These are phyloP conservation scores for Stylosanthes scabra DNA, from an alignment of 331 rosid genomes.

Conservation along the genomic window DNA sequence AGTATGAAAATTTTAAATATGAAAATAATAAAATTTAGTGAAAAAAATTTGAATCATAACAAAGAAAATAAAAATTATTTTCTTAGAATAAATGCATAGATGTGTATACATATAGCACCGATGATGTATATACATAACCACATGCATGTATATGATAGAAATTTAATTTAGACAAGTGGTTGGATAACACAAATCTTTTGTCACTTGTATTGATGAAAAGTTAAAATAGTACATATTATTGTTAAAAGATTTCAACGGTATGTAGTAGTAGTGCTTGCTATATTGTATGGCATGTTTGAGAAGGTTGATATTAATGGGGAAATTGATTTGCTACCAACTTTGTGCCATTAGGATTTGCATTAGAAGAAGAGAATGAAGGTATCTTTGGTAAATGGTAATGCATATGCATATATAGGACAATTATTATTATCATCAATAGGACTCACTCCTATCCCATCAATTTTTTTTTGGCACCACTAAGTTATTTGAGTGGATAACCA, in stretches of 20 bases:
- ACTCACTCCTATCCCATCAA: slow-evolving; percentile 31
- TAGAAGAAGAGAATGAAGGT: background rate
- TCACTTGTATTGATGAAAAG: no score
- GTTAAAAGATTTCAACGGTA: background rate
- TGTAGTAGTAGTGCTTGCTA: background rate
- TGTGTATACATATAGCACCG: no score
- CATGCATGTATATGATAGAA: no score
- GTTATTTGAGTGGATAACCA: slow-evolving; percentile 32
- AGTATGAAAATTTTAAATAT: no score
- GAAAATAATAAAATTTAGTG: no score
- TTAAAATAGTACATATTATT: no score
- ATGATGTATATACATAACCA: no score
- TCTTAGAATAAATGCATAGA: no score
- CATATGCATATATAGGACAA: background rate
- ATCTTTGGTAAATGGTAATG: background rate
- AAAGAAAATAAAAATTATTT: no score
- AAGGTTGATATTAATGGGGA: background rate
- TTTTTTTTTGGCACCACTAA: slow-evolving; percentile 25
- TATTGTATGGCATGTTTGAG: background rate
- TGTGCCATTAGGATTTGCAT: slow-evolving; percentile 8
- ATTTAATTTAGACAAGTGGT: no score
- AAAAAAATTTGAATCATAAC: no score
- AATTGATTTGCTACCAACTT: background rate
- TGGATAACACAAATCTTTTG: no score
- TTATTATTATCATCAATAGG: background rate